Base-by-base conservation (phyloP, 345 rosid genomes). In the Dimocarpus longan region DNA sequence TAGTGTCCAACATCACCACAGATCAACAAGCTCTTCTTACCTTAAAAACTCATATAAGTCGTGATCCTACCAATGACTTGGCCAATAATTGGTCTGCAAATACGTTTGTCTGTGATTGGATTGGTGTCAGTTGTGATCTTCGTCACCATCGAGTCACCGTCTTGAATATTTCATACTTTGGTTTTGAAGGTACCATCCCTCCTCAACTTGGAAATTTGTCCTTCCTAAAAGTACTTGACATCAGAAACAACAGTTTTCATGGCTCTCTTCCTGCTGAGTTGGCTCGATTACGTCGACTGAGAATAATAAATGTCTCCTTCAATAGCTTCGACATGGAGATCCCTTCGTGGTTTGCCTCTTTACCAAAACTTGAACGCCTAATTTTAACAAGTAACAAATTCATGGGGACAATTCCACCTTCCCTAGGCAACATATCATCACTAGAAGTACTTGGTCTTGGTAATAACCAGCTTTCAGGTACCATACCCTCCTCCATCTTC, bases 281-380 rank as follows among this genome's bases (percentile, higher is more conserved):
- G 44, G 60, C 18, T 75, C 44, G 26, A 42, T 66, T 75, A 21
- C 78, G 43, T 22, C 70, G 32, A 44, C 10, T 75, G 60, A 64
- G 13, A 48, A 4, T 1, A 43, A 13, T 79, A 5, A 48, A 50
- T 69, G 22, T 82, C 6, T 24, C 10, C 9, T n/a, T 15, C 40
- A 82, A 82, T 65, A n/a, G 18, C 16, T 39, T 82, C 73, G 2
- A 10, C 8, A 68, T 79, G 8, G 76, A 70, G 24, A 66, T 82
- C 9, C 84, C 84, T 5, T 43, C 76, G 8, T 81, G 76, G 80
- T 28, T 81, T 28, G 62, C 77, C 21, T 66, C 46, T 19, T 71
- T 76, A 9, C 5, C 76, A 0, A 19, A 54, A 40, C 83, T 76
- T 54, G 32, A 46, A 16, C 10, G 3, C 10, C 32, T 78, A 68